Percentiles rank a stretch among this genome's conserved stretches.
These are phyloP conservation scores for Aspergillus taichungensis DNA, from an alignment of 495 filamentous ascomycete species.

Conservation along the genomic window DNA sequence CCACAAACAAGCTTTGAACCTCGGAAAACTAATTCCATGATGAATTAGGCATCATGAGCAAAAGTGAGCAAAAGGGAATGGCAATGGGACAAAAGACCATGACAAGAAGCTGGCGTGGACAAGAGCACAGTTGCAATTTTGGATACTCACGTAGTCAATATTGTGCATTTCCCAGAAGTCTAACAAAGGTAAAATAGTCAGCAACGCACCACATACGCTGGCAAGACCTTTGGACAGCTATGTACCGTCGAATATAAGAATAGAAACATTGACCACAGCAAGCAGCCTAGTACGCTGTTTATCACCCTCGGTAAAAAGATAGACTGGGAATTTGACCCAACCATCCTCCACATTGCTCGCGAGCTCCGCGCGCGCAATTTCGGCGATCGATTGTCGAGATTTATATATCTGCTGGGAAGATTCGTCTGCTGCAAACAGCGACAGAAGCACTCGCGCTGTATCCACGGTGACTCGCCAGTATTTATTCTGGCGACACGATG, in stretches of 20 bases:
- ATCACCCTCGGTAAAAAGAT: conserved; percentile 8
- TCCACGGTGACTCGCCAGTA: not conserved
- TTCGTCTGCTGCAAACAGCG: too few species aligned
- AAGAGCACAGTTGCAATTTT: too few species aligned
- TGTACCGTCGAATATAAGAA: conserved; percentile 9
- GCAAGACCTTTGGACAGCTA: too few species aligned
- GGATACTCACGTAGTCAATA: too few species aligned
- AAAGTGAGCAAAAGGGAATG: too few species aligned
- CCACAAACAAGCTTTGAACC: not conserved
- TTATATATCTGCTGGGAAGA: not conserved
- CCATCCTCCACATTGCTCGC: not conserved
- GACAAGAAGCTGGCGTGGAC: too few species aligned
- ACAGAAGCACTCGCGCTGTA: too few species aligned
- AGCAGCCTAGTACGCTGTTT: not conserved
- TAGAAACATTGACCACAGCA: conserved; percentile 5
- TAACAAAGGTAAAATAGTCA: not conserved
- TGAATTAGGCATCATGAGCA: not conserved
- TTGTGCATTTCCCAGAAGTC: conserved; percentile 10
- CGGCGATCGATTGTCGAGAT: not conserved
- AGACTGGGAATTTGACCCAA: conserved; percentile 3
- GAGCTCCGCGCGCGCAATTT: conserved; percentile 1
- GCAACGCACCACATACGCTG: not conserved
- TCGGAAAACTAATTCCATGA: not conserved
- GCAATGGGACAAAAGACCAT: too few species aligned
- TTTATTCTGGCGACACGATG: conserved; percentile 2